Percentiles rank a stretch among this genome's conserved stretches.
phyloP scores from a whole-genome alignment of 208 protist species.

The Leishmania lainsoni region DNA sequence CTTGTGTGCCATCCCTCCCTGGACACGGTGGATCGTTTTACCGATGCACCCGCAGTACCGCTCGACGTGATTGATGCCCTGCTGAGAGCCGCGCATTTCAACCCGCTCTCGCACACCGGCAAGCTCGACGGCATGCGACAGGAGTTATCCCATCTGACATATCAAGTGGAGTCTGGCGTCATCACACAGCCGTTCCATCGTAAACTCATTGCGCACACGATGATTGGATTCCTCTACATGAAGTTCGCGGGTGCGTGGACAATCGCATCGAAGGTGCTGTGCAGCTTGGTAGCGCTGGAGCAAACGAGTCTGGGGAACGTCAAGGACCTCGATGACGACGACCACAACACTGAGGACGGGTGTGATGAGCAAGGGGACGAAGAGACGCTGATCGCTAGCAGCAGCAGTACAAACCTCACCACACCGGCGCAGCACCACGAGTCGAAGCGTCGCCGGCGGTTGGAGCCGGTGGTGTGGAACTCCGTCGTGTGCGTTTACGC shows the following conservation, averaged over 20 bases:
- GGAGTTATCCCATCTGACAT: slow-evolving; percentile 63
- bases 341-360: background rate
- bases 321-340: background rate
- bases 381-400: background rate
- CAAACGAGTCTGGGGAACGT: slow-evolving; percentile 28
- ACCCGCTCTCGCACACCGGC: slow-evolving; percentile 69
- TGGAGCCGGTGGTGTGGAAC: slow-evolving; percentile 74
- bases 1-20: slow-evolving; percentile 53
- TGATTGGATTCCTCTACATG: slow-evolving; percentile 83
- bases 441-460: slow-evolving; percentile 3
- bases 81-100: slow-evolving; percentile 60
- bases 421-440: background rate
- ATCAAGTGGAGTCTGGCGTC: slow-evolving; percentile 54
- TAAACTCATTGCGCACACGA: slow-evolving; percentile 66
- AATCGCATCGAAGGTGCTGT: slow-evolving; percentile 61
- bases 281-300: slow-evolving; percentile 62
- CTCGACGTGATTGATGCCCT: slow-evolving; percentile 35
- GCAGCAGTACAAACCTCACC: slow-evolving; percentile 1
- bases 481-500: slow-evolving; percentile 70
- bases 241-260: slow-evolving; percentile 81
- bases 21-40: slow-evolving; percentile 21
- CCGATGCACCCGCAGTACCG: slow-evolving; percentile 20
- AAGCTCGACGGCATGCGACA: slow-evolving; percentile 72
- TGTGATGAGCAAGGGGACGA: slow-evolving; percentile 6
- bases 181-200: slow-evolving; percentile 58